A percentile compares a stretch with the other conserved stretches of the same genome.
phyloP scores from a whole-genome alignment of 352 stramenopile species.

The Phytophthora uliginosa region DNA sequence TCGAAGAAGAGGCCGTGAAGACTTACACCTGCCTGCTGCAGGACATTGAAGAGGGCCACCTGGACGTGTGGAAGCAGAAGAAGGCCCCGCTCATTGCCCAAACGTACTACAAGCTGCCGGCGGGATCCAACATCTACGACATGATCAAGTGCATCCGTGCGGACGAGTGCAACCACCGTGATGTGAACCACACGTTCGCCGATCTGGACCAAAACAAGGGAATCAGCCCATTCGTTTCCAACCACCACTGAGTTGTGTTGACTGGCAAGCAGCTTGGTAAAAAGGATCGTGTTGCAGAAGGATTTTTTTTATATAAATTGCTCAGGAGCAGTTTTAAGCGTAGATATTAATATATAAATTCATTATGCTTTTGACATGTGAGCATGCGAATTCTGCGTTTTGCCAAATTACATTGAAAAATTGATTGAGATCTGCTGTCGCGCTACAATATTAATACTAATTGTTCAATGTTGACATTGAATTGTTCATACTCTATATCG shows the following conservation, averaged over 20 bases:
- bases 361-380: too few species aligned
- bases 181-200: slow-evolving; percentile 90
- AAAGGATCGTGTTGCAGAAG: too few species aligned
- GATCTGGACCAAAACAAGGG: slow-evolving; percentile 62
- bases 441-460: too few species aligned
- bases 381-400: too few species aligned
- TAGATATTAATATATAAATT: too few species aligned
- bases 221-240: slow-evolving; percentile 53
- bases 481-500: too few species aligned
- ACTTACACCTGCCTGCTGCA: slow-evolving; percentile 93
- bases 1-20: slow-evolving; percentile 93
- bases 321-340: too few species aligned
- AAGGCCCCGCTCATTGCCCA: slow-evolving; percentile 75
- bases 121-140: slow-evolving; percentile 78
- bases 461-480: too few species aligned
- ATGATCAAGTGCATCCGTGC: slow-evolving; percentile 88
- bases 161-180: slow-evolving; percentile 90
- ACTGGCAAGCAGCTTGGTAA: neutral
- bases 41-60: slow-evolving; percentile 86
- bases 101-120: slow-evolving; percentile 90
- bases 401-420: too few species aligned
- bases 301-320: too few species aligned
- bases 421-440: too few species aligned
- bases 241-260: slow-evolving; percentile 18
- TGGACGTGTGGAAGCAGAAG: slow-evolving; percentile 74